Percentiles rank a stretch among this genome's conserved stretches.
phyloP scores from a whole-genome alignment of 2,329 filamentous ascomycete genomes.

The Cytospora leucostoma region DNA sequence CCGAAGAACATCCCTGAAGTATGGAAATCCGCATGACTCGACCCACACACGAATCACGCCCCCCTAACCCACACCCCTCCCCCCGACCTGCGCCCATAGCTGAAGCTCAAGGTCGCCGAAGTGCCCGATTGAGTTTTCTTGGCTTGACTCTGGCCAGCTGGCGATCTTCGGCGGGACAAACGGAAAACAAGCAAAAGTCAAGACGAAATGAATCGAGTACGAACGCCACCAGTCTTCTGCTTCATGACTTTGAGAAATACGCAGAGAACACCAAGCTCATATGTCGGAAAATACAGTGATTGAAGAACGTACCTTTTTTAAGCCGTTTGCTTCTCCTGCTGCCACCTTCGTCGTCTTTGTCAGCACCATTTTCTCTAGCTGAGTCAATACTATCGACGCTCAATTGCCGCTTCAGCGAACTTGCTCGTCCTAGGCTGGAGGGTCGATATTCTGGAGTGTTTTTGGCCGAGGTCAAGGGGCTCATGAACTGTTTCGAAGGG shows the following conservation, averaged over 20 bases:
- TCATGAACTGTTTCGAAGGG: conserved; percentile 62
- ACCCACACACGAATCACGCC: conserved; percentile 14
- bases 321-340: conserved; percentile 89
- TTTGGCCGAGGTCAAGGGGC: conserved; percentile 63
- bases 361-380: conserved; percentile 47
- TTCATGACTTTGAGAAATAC: not conserved
- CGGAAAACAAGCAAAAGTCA: conserved; percentile 8
- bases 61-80: not conserved
- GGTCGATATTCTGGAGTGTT: conserved; percentile 66
- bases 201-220: conserved; percentile 8
- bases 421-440: conserved; percentile 55
- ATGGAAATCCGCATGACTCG: conserved; percentile 26
- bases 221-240: conserved; percentile 10
- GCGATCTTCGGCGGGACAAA: conserved; percentile 1
- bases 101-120: not conserved
- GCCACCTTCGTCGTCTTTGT: conserved; percentile 64
- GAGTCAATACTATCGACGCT: conserved; percentile 59
- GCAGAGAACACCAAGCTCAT: conserved; percentile 6
- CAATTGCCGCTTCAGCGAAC: conserved; percentile 75
- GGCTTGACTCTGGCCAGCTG: conserved; percentile 4
- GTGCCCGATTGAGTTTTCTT: conserved; percentile 11
- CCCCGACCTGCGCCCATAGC: not conserved
- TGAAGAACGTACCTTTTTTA: conserved; percentile 69
- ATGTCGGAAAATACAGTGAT: not conserved
- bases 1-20: conserved; percentile 12